phyloP scores from a whole-genome alignment of 2,329 filamentous ascomycete species.

The Ophiocordyceps camponoti-floridani region DNA sequence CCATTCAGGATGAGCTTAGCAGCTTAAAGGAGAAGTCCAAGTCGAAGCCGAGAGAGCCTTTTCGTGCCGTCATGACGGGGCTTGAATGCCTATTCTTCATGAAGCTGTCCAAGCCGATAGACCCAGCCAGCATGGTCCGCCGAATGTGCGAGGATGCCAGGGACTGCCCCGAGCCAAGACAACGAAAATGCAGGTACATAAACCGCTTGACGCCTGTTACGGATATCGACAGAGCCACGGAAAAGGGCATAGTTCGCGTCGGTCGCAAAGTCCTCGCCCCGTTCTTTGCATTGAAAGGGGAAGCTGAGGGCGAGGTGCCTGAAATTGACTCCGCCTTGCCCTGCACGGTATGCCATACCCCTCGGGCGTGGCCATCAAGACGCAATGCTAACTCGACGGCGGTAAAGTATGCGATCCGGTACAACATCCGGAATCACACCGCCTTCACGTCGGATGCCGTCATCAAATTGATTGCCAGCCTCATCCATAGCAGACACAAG shows the following conservation, averaged over 20 bases:
- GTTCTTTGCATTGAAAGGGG: slow-evolving; percentile 35
- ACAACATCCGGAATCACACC: slow-evolving; percentile 58
- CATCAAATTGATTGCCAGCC: slow-evolving; percentile 51
- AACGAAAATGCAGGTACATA: slow-evolving; percentile 35
- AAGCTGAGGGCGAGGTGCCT: slow-evolving; percentile 5
- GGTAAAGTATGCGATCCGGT: slow-evolving; percentile 62
- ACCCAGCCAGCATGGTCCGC: slow-evolving; percentile 34
- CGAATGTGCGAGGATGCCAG: slow-evolving; percentile 37
- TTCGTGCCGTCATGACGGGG: slow-evolving; percentile 33
- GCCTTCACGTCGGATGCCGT: slow-evolving; percentile 48
- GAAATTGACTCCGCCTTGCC: slow-evolving; percentile 6
- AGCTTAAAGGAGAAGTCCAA: slow-evolving; percentile 31
- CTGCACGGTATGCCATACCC: slow-evolving; percentile 22
- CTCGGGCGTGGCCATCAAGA: neutral
- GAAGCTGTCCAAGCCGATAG: slow-evolving; percentile 34
- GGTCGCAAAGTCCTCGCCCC: slow-evolving; percentile 42
- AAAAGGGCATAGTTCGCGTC: slow-evolving; percentile 48
- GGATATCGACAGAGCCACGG: slow-evolving; percentile 44
- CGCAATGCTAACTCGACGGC: neutral
- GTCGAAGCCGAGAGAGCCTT: slow-evolving; percentile 24
- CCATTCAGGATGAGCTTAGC: slow-evolving; percentile 55
- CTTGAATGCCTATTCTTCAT: slow-evolving; percentile 48
- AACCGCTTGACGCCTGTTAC: slow-evolving; percentile 38
- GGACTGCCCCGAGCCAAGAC: slow-evolving; percentile 19
- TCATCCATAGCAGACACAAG: slow-evolving; percentile 50